These are phyloP conservation scores for Volvox carteri DNA, from an alignment of 163 green algal genomes.

Conservation along the genomic window DNA sequence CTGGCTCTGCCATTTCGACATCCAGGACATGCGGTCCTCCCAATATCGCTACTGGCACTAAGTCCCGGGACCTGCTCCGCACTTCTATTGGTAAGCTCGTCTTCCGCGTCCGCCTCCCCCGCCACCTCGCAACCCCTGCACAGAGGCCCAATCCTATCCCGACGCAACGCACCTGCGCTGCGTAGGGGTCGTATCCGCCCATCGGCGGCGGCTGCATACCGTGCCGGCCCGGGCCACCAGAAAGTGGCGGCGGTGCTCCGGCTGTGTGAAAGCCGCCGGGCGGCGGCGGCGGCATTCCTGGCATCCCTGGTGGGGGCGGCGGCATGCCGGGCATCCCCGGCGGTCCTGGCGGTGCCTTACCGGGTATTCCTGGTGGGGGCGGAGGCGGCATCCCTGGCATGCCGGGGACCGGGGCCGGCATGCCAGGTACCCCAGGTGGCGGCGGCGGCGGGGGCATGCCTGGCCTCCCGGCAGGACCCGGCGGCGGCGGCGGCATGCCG, in stretches of 20 bases:
- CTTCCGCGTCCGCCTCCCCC: too few relatives aligned
- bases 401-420: not conserved
- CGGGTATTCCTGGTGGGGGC: not conserved
- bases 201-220: constrained; percentile 32
- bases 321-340: constrained; percentile 38
- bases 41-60: too few relatives aligned
- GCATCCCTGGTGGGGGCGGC: constrained; percentile 9
- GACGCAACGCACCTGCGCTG: constrained; percentile 45
- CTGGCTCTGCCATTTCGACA: too few relatives aligned
- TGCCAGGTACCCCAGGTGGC: not conserved
- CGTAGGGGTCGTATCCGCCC: constrained; percentile 54
- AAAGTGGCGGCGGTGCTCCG: not conserved
- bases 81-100: too few relatives aligned
- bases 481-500: not conserved
- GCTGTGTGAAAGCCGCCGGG: constrained; percentile 17
- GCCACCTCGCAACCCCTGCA: too few relatives aligned
- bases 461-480: too few relatives aligned
- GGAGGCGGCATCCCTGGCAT: constrained; percentile 36
- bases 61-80: too few relatives aligned
- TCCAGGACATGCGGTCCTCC: too few relatives aligned
- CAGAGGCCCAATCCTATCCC: too few relatives aligned
- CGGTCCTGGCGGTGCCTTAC: constrained; percentile 28
- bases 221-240: not conserved
- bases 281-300: constrained; percentile 39
- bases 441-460: not conserved